Evolutionary conservation across 2,329 filamentous ascomycete genomes (phyloP).

Genomic region (Taxawa tesnikishii): DNA sequence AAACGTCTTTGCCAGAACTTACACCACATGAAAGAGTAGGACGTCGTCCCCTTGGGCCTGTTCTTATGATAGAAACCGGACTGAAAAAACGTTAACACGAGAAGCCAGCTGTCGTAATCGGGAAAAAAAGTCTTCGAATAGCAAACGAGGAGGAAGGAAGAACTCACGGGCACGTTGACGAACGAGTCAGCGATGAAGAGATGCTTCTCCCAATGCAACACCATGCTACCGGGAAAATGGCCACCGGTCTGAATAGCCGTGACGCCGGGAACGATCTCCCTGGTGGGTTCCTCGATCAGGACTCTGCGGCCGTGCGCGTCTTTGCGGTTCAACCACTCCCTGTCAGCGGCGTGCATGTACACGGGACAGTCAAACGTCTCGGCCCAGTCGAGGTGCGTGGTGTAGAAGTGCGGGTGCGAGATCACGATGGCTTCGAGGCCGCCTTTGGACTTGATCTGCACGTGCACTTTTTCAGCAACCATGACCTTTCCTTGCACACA

Average conservation of each 20-base stretch:
- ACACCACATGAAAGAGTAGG: slow-evolving; percentile 66
- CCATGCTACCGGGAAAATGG: slow-evolving; percentile 65
- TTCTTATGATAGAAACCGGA: slow-evolving; percentile 25
- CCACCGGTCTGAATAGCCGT: slow-evolving; percentile 60
- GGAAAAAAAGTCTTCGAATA: too few relatives aligned
- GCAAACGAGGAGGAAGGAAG: too few relatives aligned
- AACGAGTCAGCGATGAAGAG: slow-evolving; percentile 71
- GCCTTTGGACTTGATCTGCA: slow-evolving; percentile 48
- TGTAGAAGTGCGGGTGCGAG: slow-evolving; percentile 68
- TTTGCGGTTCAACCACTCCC: slow-evolving; percentile 45
- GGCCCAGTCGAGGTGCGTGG: slow-evolving; percentile 65
- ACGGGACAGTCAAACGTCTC: slow-evolving; percentile 55
- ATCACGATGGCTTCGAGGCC: slow-evolving; percentile 55
- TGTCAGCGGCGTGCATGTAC: slow-evolving; percentile 55
- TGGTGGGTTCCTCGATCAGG: slow-evolving; percentile 26
- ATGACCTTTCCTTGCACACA: too few relatives aligned
- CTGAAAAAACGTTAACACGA: too few relatives aligned
- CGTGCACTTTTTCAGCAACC: too few relatives aligned
- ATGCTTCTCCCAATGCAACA: slow-evolving; percentile 48
- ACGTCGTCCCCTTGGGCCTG: slow-evolving; percentile 31
- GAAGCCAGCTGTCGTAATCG: too few relatives aligned
- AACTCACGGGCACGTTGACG: slow-evolving; percentile 49
- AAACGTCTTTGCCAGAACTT: too few relatives aligned
- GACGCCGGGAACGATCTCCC: slow-evolving; percentile 35
- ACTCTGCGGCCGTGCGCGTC: slow-evolving; percentile 29